phyloP scores from a whole-genome alignment of 768 basidiomycete genomes.

The Amanita pseudoporphyria region DNA sequence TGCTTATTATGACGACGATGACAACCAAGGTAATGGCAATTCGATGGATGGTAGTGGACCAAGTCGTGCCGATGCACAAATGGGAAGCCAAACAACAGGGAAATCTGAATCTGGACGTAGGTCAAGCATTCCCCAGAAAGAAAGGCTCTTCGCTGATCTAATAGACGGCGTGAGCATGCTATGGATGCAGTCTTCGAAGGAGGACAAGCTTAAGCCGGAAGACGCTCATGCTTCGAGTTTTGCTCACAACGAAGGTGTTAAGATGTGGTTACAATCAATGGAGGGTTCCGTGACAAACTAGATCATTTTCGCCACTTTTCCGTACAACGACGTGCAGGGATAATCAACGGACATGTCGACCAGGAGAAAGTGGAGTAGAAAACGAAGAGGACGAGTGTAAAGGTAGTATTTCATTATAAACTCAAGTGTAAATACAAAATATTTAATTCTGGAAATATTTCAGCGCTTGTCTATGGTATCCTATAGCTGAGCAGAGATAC shows the following conservation, averaged over 20 bases:
- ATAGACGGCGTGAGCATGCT: conserved; percentile 5
- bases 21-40: conserved; percentile 1
- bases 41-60: too few relatives aligned
- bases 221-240: conserved; percentile 4
- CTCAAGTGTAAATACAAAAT: too few relatives aligned
- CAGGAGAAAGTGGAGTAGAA: neutral
- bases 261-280: too few relatives aligned
- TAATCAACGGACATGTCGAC: neutral
- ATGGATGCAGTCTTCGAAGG: too few relatives aligned
- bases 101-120: conserved; percentile 1
- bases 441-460: too few relatives aligned
- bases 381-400: neutral
- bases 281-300: neutral
- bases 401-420: too few relatives aligned
- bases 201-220: conserved; percentile 4
- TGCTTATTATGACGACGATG: conserved; percentile 8
- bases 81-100: neutral
- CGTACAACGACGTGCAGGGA: neutral
- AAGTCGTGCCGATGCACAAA: conserved; percentile 5
- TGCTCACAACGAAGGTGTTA: conserved; percentile 2
- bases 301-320: neutral
- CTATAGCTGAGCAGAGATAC: too few relatives aligned
- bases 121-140: neutral
- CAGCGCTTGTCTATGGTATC: too few relatives aligned
- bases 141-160: conserved; percentile 2